phyloP scores from a whole-genome alignment of 1,284 basidiomycete species.

The Afroboletus lepidellus region DNA sequence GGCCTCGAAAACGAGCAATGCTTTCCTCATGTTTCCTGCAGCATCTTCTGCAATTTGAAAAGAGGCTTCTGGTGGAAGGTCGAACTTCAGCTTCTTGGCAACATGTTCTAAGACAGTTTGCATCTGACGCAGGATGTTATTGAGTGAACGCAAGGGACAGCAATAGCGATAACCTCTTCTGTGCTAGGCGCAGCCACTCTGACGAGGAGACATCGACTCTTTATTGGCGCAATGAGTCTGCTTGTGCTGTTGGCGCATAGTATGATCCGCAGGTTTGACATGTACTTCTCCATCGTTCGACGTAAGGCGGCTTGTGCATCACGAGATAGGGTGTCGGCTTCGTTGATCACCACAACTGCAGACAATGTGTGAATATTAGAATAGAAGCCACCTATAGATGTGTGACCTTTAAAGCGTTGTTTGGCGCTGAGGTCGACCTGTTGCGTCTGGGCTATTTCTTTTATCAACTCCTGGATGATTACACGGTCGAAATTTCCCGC shows the following conservation, averaged over 20 bases:
- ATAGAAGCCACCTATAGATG: not conserved
- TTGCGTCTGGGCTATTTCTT: slow-evolving; percentile 99
- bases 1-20: slow-evolving; percentile 91
- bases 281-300: slow-evolving; percentile 99
- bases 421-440: slow-evolving; percentile 96
- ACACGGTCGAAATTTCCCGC: slow-evolving; percentile 95
- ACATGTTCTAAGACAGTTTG: slow-evolving; percentile 76
- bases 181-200: slow-evolving; percentile 87
- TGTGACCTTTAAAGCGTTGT: slow-evolving; percentile 90
- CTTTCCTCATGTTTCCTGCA: slow-evolving; percentile 92
- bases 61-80: slow-evolving; percentile 74
- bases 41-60: slow-evolving; percentile 78
- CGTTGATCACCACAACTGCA: slow-evolving; percentile 96
- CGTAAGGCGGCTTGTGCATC: slow-evolving; percentile 97
- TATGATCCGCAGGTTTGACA: slow-evolving; percentile 96
- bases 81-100: slow-evolving; percentile 80
- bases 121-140: slow-evolving; percentile 57
- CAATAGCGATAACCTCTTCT: slow-evolving; percentile 58
- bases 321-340: slow-evolving; percentile 91
- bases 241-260: slow-evolving; percentile 98
- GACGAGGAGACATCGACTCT: slow-evolving; percentile 91
- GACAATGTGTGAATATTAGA: slow-evolving; percentile 3
- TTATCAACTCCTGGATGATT: slow-evolving; percentile 95
- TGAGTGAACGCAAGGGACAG: not conserved
- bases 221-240: slow-evolving; percentile 96